Conservation (phyloP, 805 yeast species). For the Candida argentea region DNA sequence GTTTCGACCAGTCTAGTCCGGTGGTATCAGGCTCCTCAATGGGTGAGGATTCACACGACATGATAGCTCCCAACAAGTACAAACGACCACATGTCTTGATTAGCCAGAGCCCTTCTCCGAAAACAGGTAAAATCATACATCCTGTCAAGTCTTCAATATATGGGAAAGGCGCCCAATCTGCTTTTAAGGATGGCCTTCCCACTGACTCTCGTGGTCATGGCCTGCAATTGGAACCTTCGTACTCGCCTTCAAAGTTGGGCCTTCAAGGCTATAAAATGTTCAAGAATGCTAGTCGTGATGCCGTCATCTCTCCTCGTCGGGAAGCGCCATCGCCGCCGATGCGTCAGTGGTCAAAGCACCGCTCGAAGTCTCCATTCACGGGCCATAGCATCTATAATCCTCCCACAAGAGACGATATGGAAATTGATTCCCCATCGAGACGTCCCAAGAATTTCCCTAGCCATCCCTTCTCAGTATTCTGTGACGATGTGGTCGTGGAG, state of each 20-base stretch:
- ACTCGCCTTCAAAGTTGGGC: conserved; percentile 20
- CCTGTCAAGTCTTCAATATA: conserved; percentile 4
- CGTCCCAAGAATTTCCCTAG: no score
- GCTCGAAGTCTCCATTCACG: conserved; percentile 8
- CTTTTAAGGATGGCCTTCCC: no score
- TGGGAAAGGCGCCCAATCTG: no score
- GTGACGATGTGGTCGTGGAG: no score
- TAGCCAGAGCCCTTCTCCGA: conserved; percentile 35
- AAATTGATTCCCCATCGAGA: conserved; percentile 21
- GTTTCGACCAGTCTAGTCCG: no score
- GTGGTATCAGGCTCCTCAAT: no score
- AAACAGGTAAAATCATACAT: conserved; percentile 9
- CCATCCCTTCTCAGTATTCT: no score
- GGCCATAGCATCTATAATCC: conserved; percentile 6
- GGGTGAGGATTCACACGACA: no score
- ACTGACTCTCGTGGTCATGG: no score
- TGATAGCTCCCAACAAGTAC: no score
- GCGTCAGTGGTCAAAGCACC: conserved; percentile 7
- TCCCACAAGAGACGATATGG: conserved; percentile 15
- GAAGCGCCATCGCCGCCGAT: conserved; percentile 5
- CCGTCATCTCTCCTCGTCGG: conserved; percentile 23
- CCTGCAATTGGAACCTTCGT: conserved; percentile 5
- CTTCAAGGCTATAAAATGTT: conserved; percentile 23
- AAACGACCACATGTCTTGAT: conserved; percentile 35
- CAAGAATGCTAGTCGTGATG: conserved; percentile 22